Evolutionary conservation across 257 asterid species (phyloP), one percentile per base, ranked within the genome.

Genomic region (Nicotiana tomentosiformis): DNA sequence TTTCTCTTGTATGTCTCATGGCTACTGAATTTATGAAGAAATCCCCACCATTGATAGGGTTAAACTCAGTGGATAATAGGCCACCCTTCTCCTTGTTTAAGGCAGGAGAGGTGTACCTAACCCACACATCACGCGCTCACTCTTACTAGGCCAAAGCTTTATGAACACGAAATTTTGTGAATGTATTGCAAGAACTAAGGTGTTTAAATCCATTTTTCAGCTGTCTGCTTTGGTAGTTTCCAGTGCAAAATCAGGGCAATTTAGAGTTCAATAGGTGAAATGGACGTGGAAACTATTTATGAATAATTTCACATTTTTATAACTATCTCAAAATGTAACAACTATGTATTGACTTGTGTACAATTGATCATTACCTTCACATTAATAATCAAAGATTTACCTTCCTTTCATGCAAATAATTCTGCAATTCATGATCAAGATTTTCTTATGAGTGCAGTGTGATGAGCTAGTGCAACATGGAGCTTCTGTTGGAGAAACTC

Each of bases 401-500:
- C 26, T 23, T 23, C 26, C 26, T 23, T 23, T 23, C 26, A 23
- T 65, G 70, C 70, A 29, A 65, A 65, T 65, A 29, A 4, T 55
- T 26, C 33, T 49, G 80, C 46, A 32, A 9, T 77, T 33, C 10
- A 18, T 26, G 26, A 60, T 78, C 56, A 33, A 60, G 5, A 49
- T 33, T 30, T 78, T 83, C 60, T 62, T 35, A 77, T 70, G 33
- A 65, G 81, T 84, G 90, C 89, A 95, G 99, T 95, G 99, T 58
- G 98, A 95, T 79, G 99, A 95, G 85, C 87, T 94, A 89, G 96
- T 91, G 79, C 90, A 91, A 89, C 97, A 91, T 35, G 99, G 99
- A 82, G 99, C 98, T 82, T 88, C 96, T 55, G 58, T 94, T 17
- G 97, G 92, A 82, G 95, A 93, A 89, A 85, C 90, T 87, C 97